Evolutionary conservation across 1,284 basidiomycete species (phyloP), one percentile per base, ranked within the genome.

Genomic region (Takashimella tepidaria): DNA sequence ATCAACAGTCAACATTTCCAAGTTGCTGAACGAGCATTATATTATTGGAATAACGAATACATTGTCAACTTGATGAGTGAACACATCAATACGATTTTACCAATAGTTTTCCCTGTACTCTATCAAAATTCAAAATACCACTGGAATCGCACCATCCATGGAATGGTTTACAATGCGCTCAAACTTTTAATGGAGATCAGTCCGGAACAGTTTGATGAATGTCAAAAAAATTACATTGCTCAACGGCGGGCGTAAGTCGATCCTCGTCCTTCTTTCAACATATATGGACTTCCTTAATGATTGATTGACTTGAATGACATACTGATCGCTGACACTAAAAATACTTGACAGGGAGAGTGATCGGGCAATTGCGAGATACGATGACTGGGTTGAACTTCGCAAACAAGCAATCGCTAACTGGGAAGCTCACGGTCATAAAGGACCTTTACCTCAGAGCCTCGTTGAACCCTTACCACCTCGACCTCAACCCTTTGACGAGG

Each of bases 181-280:
- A 98, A 96, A 74, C 77, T 98, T 56, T 96, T 98, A 77, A 98
- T 98, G 93, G 95, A 98, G 77, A 92, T 98, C 74, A 98, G 98
- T 72, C 90, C 92, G 1, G 88, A 93, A 64, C 78, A 97, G 24
- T 98, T 98, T 68, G 93, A 98, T 67, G 88, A 90, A 68, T 86
- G 89, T 55, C 88, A 97, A 79, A 88, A 89, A 59, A 90, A 95
- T 61, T 97, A 95, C 77, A 95, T 91, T 76, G 86, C 90, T 70
- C 84, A 85, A 59, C 87, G 88, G 69, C 80, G 87, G 53, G 84
- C 86, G 91, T 92, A 64, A 59, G 90, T 78, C 4, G n/a, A n/a
- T n/a, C 1, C 75, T 25, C 59, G 21, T 2, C 22, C 21, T 41
- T 41, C n/a, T 3, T 43, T 21, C 40, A 27, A 37, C n/a, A 6